Base-by-base conservation (phyloP, 2,329 filamentous ascomycete genomes). In the Verticillium albo-atrum region DNA sequence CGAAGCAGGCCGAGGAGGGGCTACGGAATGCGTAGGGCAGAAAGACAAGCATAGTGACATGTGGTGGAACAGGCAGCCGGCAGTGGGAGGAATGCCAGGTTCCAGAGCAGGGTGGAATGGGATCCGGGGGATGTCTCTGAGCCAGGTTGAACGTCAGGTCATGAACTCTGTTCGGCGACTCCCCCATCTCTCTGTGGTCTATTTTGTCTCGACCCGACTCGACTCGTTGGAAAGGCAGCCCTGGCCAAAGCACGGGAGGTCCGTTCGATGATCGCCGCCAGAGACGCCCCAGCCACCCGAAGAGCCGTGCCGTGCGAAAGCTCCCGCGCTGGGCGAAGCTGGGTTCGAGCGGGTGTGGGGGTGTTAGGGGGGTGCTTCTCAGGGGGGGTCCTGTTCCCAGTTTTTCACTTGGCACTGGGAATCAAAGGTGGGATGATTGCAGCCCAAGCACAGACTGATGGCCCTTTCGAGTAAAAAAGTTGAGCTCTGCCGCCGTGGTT, bases 101-200 rank as follows among this genome's bases (percentile, higher is more conserved):
- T 54, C n/a, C 15, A 34, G 54, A 34, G 20, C n/a, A 23, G 20
- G 10, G 54, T 42, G 30, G 15, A 27, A 25, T n/a, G 17, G 14
- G 28, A 26, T 14, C 47, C 25, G 30, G 55, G 26, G 55, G 27
- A 37, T 56, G 55, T 57, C 42, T 57, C 20, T 47, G 55, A 30
- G 55, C 23, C 42, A 32, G 55, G 42, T 57, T 57, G 26, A 25
- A 57, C 55, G 37, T 32, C 55, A 55, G 30, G n/a, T 55, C 30
- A 23, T 54, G 20, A 53, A 35, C 17, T n/a, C 15, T 28, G 58
- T 55, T 61, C 59, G 61, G 60, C n/a, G 30, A 58, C 14, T 34
- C 14, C 30, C 15, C 27, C n/a, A n/a, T n/a, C n/a, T n/a, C n/a
- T n/a, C n/a, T n/a, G n/a, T 28, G 55, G 53, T 57, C 32, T 17